phyloP scores from a whole-genome alignment of 1,284 basidiomycete genomes.

The Hypsizygus ulmarius region DNA sequence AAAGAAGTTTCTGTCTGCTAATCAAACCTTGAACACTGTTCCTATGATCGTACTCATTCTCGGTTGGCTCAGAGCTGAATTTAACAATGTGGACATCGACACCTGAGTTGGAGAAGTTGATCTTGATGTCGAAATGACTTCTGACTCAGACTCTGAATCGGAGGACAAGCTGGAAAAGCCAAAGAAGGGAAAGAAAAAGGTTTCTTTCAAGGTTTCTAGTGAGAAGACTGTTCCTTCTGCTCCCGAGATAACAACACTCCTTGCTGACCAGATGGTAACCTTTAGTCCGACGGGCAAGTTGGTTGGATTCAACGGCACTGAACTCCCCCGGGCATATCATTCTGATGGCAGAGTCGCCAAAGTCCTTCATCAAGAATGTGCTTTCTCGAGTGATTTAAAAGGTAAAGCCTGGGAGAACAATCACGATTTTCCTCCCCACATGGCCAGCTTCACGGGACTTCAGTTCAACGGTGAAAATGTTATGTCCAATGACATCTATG shows the following conservation, averaged over 20 bases:
- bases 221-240: no score
- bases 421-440: slow-evolving; percentile 7
- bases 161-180: no score
- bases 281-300: background rate
- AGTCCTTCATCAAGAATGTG: background rate
- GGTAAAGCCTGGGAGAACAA: background rate
- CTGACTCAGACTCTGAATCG: no score
- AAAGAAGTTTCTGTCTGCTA: background rate
- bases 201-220: no score
- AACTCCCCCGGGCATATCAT: background rate
- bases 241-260: background rate
- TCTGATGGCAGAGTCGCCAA: background rate
- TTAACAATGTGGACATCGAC: no score
- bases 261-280: background rate
- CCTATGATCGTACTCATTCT: no score
- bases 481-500: background rate
- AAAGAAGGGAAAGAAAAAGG: no score
- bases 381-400: background rate
- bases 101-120: no score
- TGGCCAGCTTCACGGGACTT: slow-evolving; percentile 2
- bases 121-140: no score
- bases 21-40: no score
- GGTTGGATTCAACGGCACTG: background rate
- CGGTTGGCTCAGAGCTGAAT: no score
- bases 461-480: slow-evolving; percentile 2